Evolutionary conservation across 441 rosid genomes (phyloP), one percentile per base, ranked within the genome.

Genomic region (Geranium incanum): DNA sequence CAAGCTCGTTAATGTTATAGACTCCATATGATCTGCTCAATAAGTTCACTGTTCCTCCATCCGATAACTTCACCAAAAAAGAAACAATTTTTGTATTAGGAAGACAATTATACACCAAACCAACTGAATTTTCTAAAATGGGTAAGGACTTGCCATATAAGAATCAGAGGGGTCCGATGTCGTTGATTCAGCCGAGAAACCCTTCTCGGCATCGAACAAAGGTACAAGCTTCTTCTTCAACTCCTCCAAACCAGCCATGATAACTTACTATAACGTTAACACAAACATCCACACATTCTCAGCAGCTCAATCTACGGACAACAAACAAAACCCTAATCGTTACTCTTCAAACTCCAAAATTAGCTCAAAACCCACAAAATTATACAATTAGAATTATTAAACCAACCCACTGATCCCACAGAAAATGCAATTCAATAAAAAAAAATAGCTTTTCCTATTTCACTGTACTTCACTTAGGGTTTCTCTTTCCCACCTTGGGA

Each of bases 241-340:
- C 78, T 88, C 95, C 76, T 89, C 98, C 84, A 94, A 80, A 66
- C 92, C 98, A 37, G 95, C 95, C 98, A 94, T 91, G 75, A 72
- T 69, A 76, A 78, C 67, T 72, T 75, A 66, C 76, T 73, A 69
- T n/a, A 5, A 69, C 15, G 70, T 4, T 67, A 15, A 68, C 69
- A 57, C 41, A 67, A 7, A 66, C 16, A 69, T 37, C 48, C 71
- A 45, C 18, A 59, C 45, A 62, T 70, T 68, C 63, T n/a, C 68
- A 28, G 9, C 65, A 69, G 19, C 69, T 62, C 43, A n/a, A 72
- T 70, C 70, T 50, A 41, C 52, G 68, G 38, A 69, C 36, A 70
- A 66, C 43, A 70, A 60, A 16, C 23, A 36, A 38, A 64, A 57
- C 28, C 64, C 38, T 50, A 28, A 3, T 48, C 36, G 60, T 11